A percentile compares a stretch with the other conserved stretches of the same genome.
These are phyloP conservation scores for Lolium perenne DNA, from an alignment of 176 grass and related monocot species.

Conservation along the genomic window DNA sequence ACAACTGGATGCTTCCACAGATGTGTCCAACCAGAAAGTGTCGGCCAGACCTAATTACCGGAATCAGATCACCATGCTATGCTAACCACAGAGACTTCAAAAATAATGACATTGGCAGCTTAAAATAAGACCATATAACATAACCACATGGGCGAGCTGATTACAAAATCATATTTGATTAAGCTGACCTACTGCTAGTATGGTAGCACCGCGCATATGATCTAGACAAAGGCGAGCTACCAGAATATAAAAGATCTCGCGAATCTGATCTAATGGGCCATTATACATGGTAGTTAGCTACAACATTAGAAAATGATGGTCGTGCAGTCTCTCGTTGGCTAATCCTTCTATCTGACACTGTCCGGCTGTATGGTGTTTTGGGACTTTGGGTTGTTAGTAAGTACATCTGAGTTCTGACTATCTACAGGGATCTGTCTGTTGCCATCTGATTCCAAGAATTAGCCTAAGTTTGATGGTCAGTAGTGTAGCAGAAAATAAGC, in stretches of 20 bases:
- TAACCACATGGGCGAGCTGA: conserved; percentile 8
- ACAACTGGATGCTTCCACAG: background rate
- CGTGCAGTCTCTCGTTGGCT: background rate
- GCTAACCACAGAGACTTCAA: background rate
- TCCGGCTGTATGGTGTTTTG: background rate
- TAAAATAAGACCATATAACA: background rate
- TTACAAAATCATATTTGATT: background rate
- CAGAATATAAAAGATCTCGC: background rate
- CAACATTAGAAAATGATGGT: background rate
- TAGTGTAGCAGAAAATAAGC: background rate
- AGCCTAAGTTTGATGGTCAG: background rate
- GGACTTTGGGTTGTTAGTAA: too few relatives aligned
- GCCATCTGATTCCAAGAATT: too few relatives aligned
- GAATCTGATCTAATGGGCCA: background rate
- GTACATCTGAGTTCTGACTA: too few relatives aligned
- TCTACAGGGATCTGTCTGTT: too few relatives aligned
- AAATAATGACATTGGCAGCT: background rate
- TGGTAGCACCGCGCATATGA: background rate
- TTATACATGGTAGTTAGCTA: background rate
- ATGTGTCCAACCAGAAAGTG: background rate
- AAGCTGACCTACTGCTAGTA: background rate
- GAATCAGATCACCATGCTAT: background rate
- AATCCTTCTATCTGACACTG: background rate
- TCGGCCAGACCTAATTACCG: background rate
- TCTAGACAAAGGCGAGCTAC: background rate